A percentile compares a stretch with the other conserved stretches of the same genome.
These are phyloP conservation scores for Paecilomyces niveus DNA, from an alignment of 2,329 filamentous ascomycete genomes.

Conservation along the genomic window DNA sequence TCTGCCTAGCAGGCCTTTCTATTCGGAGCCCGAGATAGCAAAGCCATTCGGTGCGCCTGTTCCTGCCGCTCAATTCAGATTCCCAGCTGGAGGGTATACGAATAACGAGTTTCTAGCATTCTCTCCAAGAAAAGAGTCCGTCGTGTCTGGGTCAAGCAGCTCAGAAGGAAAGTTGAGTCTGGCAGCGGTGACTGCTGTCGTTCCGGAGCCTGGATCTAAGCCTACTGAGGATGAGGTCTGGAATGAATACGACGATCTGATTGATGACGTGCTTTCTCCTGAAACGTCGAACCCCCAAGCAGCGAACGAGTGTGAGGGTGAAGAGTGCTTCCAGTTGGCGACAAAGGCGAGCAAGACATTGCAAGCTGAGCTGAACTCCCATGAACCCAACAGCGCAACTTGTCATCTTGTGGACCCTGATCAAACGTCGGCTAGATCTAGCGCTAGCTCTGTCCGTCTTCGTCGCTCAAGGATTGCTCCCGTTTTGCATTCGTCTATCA, in stretches of 20 bases:
- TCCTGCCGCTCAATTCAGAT: constrained; percentile 21
- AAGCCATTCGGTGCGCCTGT: constrained; percentile 28
- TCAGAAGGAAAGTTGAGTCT: constrained; percentile 55
- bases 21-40: constrained; percentile 19
- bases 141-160: constrained; percentile 57
- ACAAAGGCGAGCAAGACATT: constrained; percentile 32
- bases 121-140: constrained; percentile 64
- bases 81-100: constrained; percentile 31
- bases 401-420: not conserved
- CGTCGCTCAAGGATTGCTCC: constrained; percentile 46
- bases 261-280: constrained; percentile 57
- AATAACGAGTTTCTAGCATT: constrained; percentile 65
- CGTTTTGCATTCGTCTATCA: constrained; percentile 43
- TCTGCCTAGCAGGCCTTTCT: constrained; percentile 17
- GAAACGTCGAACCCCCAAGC: constrained; percentile 18
- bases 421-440: constrained; percentile 16
- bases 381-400: constrained; percentile 2
- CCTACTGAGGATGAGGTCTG: constrained; percentile 80
- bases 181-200: constrained; percentile 57
- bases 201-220: constrained; percentile 55
- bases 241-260: constrained; percentile 87
- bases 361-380: constrained; percentile 26
- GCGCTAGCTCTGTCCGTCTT: constrained; percentile 31
- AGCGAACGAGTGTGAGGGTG: constrained; percentile 8
- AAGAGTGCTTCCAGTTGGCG: constrained; percentile 28